phyloP scores from a whole-genome alignment of 768 basidiomycete genomes.

The Tricholoma terreum region DNA sequence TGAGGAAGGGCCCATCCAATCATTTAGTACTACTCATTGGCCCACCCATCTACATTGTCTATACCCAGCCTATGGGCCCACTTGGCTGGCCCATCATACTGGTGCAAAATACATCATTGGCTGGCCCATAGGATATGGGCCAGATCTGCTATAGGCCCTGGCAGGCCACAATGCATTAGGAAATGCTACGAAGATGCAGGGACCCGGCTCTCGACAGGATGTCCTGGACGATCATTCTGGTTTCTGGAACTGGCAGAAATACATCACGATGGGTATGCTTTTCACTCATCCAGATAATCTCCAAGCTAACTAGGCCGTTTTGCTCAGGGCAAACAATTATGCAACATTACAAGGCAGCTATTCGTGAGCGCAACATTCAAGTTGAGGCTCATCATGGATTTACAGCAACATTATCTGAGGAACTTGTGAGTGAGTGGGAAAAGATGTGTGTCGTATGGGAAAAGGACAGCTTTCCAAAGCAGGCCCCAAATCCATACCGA shows the following conservation, averaged over 20 bases:
- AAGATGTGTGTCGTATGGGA: not conserved
- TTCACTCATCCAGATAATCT: no score
- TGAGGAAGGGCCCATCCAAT: no score
- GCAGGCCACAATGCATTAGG: no score
- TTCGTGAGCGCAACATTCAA: not conserved
- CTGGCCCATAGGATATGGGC: no score
- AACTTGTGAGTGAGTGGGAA: not conserved
- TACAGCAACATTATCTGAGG: not conserved
- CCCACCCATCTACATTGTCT: no score
- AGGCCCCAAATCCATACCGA: not conserved
- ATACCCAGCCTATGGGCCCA: no score
- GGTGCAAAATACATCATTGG: no score
- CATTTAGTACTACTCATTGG: no score
- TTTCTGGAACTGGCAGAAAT: not conserved
- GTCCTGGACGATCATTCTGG: slow-evolving; percentile 10
- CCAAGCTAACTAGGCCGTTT: no score
- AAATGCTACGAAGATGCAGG: slow-evolving; percentile 32
- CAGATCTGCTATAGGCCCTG: no score
- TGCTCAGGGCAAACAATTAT: not conserved
- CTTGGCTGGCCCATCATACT: no score
- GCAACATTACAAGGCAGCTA: not conserved
- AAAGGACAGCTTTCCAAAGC: not conserved
- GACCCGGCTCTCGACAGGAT: slow-evolving; percentile 12
- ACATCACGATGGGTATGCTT: not conserved
- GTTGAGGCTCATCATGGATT: no score